Evolutionary conservation across 768 basidiomycete genomes (phyloP).

Genomic region (Kwoniella europaea): DNA sequence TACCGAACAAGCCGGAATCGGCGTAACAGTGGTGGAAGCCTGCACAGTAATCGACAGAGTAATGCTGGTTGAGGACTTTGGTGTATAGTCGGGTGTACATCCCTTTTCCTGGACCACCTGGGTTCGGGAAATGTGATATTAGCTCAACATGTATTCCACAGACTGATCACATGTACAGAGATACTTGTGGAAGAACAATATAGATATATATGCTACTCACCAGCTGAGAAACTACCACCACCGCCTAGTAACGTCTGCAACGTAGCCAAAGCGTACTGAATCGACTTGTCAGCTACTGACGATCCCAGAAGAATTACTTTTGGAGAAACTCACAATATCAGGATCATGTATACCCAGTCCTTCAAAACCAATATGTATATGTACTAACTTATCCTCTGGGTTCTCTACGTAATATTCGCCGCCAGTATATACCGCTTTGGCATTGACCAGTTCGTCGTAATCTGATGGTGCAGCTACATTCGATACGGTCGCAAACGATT

Average conservation of each 20-base stretch:
- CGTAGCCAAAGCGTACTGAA: slow-evolving; percentile 78
- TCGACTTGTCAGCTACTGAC: not conserved
- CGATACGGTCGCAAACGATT: slow-evolving; percentile 57
- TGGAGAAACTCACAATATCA: slow-evolving; percentile 68
- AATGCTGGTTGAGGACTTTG: slow-evolving; percentile 90
- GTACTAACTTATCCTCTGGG: slow-evolving; percentile 74
- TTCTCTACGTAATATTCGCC: slow-evolving; percentile 65
- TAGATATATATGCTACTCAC: slow-evolving; percentile 56
- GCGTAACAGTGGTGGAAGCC: slow-evolving; percentile 98
- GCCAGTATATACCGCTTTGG: slow-evolving; percentile 71
- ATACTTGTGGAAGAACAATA: too few relatives aligned
- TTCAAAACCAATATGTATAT: slow-evolving; percentile 90
- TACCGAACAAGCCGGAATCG: slow-evolving; percentile 89
- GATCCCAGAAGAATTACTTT: not conserved
- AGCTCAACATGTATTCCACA: not conserved
- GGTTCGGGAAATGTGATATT: not conserved
- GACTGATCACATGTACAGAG: not conserved
- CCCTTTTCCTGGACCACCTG: slow-evolving; percentile 95
- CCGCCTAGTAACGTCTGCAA: slow-evolving; percentile 95
- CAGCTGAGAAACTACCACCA: slow-evolving; percentile 94
- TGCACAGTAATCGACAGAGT: slow-evolving; percentile 91
- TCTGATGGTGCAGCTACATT: slow-evolving; percentile 25
- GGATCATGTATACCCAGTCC: slow-evolving; percentile 83
- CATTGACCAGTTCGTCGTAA: slow-evolving; percentile 54
- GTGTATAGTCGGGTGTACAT: slow-evolving; percentile 99